These are phyloP conservation scores for Xylariaceae sp. DNA, from an alignment of 2,329 filamentous ascomycete species.

Conservation along the genomic window DNA sequence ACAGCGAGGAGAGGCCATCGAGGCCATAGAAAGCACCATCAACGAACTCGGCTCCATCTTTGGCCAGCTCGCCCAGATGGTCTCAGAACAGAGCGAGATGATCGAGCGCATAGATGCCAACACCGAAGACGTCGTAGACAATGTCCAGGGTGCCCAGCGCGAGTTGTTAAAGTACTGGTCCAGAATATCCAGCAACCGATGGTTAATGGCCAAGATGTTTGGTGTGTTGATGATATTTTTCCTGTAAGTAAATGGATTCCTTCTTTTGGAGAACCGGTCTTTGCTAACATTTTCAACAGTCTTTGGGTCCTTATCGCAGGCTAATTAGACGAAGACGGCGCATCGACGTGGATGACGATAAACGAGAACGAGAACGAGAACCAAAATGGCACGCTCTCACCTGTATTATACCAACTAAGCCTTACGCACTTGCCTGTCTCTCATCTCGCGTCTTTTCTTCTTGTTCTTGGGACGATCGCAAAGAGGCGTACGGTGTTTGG, in stretches of 20 bases:
- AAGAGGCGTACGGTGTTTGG: too few species aligned
- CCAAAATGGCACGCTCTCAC: too few species aligned
- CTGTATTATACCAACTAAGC: too few species aligned
- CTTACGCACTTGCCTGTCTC: too few species aligned
- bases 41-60: slow-evolving; percentile 89
- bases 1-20: slow-evolving; percentile 90
- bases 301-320: slow-evolving; percentile 67
- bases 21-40: slow-evolving; percentile 94
- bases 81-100: slow-evolving; percentile 91
- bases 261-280: background rate
- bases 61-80: slow-evolving; percentile 92
- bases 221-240: slow-evolving; percentile 94
- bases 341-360: too few species aligned
- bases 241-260: slow-evolving; percentile 44
- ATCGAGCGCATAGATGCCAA: slow-evolving; percentile 97
- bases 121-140: slow-evolving; percentile 96
- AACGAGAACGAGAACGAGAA: too few species aligned
- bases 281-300: slow-evolving; percentile 29
- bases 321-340: slow-evolving; percentile 26
- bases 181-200: slow-evolving; percentile 88
- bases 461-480: too few species aligned
- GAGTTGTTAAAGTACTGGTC: slow-evolving; percentile 97
- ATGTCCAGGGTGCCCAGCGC: slow-evolving; percentile 92
- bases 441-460: too few species aligned
- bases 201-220: slow-evolving; percentile 84